A percentile compares a stretch with the other conserved stretches of the same genome.
phyloP scores from a whole-genome alignment of 495 filamentous ascomycete genomes.

The Xylaria intraflava region DNA sequence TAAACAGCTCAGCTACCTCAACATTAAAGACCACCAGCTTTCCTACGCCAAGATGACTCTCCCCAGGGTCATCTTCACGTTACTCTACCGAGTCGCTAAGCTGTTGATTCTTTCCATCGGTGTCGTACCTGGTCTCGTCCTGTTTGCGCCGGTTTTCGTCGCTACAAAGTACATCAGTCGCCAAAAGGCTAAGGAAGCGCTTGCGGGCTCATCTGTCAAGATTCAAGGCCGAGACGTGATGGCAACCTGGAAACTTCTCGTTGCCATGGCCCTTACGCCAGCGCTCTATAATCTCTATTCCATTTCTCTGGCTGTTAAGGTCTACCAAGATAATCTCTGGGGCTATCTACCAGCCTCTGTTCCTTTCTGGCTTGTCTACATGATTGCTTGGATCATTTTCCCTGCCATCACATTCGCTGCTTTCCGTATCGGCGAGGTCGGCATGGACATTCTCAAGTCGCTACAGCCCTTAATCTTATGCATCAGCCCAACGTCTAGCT shows the following conservation, averaged over 20 bases:
- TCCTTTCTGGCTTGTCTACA: slow-evolving; percentile 68
- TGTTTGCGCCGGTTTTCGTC: slow-evolving; percentile 90
- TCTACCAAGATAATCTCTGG: slow-evolving; percentile 70
- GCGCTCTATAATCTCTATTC: slow-evolving; percentile 79
- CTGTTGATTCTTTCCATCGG: slow-evolving; percentile 68
- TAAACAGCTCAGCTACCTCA: slow-evolving; percentile 73
- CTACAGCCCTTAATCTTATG: slow-evolving; percentile 85
- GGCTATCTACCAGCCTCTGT: slow-evolving; percentile 74
- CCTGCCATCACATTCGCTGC: slow-evolving; percentile 87
- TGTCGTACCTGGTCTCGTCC: slow-evolving; percentile 76
- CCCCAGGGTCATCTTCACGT: slow-evolving; percentile 62
- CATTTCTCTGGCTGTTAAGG: slow-evolving; percentile 64
- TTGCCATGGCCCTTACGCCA: slow-evolving; percentile 82
- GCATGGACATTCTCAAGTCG: slow-evolving; percentile 97
- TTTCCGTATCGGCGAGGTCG: slow-evolving; percentile 89
- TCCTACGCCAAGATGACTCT: slow-evolving; percentile 81
- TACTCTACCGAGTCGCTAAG: slow-evolving; percentile 76
- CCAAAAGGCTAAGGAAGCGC: slow-evolving; percentile 81
- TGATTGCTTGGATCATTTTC: slow-evolving; percentile 71
- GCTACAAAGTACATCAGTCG: slow-evolving; percentile 83
- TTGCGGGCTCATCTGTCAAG: slow-evolving; percentile 91
- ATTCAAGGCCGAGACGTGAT: slow-evolving; percentile 91
- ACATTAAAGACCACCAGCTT: slow-evolving; percentile 91
- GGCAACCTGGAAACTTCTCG: slow-evolving; percentile 96
- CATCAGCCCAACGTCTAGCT: slow-evolving; percentile 75